Evolutionary conservation across 1,284 basidiomycete genomes (phyloP).

Genomic region (Ustilago cynodontis): DNA sequence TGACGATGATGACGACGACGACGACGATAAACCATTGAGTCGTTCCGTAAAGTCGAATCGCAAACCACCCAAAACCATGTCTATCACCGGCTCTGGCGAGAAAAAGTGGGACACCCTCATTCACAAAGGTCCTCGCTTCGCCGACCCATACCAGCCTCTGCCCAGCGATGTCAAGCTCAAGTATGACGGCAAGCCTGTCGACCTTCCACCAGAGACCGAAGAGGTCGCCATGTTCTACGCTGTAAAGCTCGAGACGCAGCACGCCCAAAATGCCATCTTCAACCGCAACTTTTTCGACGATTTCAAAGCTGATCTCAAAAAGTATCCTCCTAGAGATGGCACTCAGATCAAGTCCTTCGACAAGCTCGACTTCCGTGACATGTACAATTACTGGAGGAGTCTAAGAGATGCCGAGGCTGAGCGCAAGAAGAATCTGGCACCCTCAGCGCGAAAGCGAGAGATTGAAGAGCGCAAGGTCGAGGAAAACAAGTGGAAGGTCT

Average conservation of each 20-base stretch:
- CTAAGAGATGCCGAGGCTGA: constrained; percentile 83
- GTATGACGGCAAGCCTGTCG: constrained; percentile 86
- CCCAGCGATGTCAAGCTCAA: constrained; percentile 91
- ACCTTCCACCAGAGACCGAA: constrained; percentile 87
- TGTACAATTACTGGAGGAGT: constrained; percentile 83
- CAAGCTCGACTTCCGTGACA: constrained; percentile 92
- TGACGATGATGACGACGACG: constrained; percentile 65
- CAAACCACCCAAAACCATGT: constrained; percentile 50
- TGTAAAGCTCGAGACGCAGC: constrained; percentile 91
- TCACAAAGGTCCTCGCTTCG: constrained; percentile 95
- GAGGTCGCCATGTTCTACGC: constrained; percentile 98
- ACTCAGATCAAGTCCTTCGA: constrained; percentile 83
- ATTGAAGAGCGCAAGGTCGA: constrained; percentile 86
- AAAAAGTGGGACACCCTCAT: constrained; percentile 89
- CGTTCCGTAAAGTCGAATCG: constrained; percentile 27
- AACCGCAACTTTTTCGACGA: constrained; percentile 97
- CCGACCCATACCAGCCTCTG: constrained; percentile 89
- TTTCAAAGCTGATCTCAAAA: constrained; percentile 82
- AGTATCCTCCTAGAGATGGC: constrained; percentile 82
- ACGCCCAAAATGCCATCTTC: constrained; percentile 88
- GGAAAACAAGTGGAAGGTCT: constrained; percentile 87
- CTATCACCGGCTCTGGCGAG: constrained; percentile 56
- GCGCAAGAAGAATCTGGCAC: constrained; percentile 87
- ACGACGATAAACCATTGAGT: constrained; percentile 73
- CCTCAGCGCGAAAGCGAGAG: constrained; percentile 72